Evolutionary conservation across 495 filamentous ascomycete genomes (phyloP).

Genomic region (Xylaria nigripes): DNA sequence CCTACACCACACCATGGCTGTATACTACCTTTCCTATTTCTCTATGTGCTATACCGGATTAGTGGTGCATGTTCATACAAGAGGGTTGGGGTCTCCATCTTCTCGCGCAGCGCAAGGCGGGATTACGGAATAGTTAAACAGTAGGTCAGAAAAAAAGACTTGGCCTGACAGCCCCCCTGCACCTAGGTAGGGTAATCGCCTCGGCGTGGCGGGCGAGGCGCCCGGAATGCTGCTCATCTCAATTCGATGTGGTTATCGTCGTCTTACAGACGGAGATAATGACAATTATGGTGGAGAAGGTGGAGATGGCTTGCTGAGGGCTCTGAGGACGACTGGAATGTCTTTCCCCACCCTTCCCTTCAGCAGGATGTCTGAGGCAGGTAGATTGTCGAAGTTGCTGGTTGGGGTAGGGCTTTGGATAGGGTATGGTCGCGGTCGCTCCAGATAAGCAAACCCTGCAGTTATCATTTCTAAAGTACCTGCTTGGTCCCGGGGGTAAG

Average conservation of each 20-base stretch:
- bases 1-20: neutral
- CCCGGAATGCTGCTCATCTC: constrained; percentile 28
- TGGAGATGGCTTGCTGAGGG: constrained; percentile 25
- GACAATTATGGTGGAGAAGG: constrained; percentile 21
- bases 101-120: neutral
- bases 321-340: constrained; percentile 20
- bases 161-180: constrained; percentile 7
- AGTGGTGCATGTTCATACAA: too few relatives aligned
- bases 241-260: constrained; percentile 28
- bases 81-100: constrained; percentile 3
- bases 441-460: constrained; percentile 16
- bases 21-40: too few relatives aligned
- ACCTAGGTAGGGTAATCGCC: constrained; percentile 15
- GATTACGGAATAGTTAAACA: neutral
- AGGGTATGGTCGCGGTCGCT: constrained; percentile 21
- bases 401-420: neutral
- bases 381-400: neutral
- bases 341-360: constrained; percentile 1
- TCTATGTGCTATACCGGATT: too few relatives aligned
- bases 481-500: neutral
- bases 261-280: constrained; percentile 32
- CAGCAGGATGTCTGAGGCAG: too few relatives aligned
- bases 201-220: constrained; percentile 16
- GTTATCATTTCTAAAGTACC: neutral
- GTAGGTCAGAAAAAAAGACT: neutral